Percentiles rank a stretch among this genome's conserved stretches.
These are phyloP conservation scores for Firmiana major DNA, from an alignment of 345 rosid genomes.

Conservation along the genomic window DNA sequence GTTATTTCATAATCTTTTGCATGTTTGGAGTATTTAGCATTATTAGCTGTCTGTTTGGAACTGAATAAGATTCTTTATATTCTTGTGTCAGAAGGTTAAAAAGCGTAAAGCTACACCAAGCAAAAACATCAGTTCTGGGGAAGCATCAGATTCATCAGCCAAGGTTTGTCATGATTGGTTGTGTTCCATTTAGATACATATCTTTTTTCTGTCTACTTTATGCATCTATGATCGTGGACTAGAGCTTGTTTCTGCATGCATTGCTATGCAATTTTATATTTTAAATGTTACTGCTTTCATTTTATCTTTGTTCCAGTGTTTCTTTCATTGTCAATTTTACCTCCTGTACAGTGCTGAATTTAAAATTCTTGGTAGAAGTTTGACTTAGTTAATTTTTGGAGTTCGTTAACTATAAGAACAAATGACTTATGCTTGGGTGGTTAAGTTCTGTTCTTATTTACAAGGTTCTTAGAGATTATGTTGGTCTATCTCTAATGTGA, in stretches of 20 bases:
- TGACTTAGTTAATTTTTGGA: neutral
- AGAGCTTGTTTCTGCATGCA: neutral
- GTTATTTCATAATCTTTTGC: constrained; percentile 6
- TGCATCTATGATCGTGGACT: neutral
- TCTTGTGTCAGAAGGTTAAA: constrained; percentile 50
- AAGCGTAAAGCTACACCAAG: constrained; percentile 51
- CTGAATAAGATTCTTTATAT: constrained; percentile 19
- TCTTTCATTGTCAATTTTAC: neutral
- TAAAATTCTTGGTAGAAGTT: neutral
- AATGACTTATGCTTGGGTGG: neutral
- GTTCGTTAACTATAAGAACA: neutral
- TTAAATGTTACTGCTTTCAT: neutral
- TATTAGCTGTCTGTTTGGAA: constrained; percentile 6
- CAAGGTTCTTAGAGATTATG: neutral
- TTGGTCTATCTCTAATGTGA: neutral
- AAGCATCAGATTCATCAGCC: constrained; percentile 48
- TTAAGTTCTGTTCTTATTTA: neutral
- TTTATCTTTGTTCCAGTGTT: neutral
- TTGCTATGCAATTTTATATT: neutral
- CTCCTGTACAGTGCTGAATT: neutral
- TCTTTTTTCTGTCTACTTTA: neutral
- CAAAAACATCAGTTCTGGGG: constrained; percentile 44
- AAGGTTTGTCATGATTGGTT: constrained; percentile 49
- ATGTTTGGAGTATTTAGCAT: neutral
- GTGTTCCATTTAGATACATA: neutral